Evolutionary conservation across 116 monocot species (phyloP).

Genomic region (Trichopus zeylanicus): DNA sequence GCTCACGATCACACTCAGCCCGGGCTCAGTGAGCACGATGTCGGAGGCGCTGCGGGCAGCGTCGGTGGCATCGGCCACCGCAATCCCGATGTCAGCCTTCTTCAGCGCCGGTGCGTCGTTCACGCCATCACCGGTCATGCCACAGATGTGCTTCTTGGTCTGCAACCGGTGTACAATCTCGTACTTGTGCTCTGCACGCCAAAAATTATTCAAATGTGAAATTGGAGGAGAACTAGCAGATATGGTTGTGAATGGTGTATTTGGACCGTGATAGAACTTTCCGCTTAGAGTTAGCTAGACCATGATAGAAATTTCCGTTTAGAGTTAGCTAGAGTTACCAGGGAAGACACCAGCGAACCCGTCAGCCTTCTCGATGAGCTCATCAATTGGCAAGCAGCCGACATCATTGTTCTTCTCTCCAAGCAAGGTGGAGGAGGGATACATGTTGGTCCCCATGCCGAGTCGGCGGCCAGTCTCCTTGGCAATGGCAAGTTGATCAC

Average conservation of each 20-base stretch:
- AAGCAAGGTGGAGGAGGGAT: constrained; percentile 60
- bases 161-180: constrained; percentile 77
- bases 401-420: constrained; percentile 30
- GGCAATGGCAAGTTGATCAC: constrained; percentile 77
- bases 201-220: too few species aligned
- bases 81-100: constrained; percentile 84
- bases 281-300: too few species aligned
- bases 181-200: constrained; percentile 81
- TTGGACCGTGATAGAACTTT: too few species aligned
- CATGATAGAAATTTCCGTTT: too few species aligned
- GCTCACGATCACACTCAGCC: constrained; percentile 70
- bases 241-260: too few species aligned
- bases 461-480: constrained; percentile 74
- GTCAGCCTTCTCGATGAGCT: constrained; percentile 77
- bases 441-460: constrained; percentile 86
- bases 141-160: constrained; percentile 73
- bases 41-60: constrained; percentile 77
- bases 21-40: constrained; percentile 82
- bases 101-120: constrained; percentile 85
- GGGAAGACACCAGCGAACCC: constrained; percentile 88
- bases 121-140: constrained; percentile 84
- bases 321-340: constrained; percentile 15
- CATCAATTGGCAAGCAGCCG: constrained; percentile 50
- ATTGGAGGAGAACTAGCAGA: too few species aligned
- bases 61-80: constrained; percentile 79